Percentiles rank a stretch among this genome's conserved stretches.
Evolutionary conservation across 768 basidiomycete genomes (phyloP).

Genomic region (Suillus ampliporus): DNA sequence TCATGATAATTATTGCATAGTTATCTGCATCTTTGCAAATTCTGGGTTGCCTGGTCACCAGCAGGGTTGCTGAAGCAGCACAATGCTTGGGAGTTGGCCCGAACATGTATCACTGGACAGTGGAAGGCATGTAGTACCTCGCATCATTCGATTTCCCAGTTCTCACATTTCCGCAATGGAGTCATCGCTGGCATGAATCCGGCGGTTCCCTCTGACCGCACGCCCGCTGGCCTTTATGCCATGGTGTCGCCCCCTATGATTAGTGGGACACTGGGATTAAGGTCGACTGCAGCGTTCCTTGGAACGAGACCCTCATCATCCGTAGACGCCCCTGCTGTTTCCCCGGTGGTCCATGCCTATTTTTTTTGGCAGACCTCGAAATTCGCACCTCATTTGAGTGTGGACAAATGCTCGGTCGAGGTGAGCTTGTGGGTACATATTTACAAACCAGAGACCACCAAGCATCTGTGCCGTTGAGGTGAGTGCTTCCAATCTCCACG

Average conservation of each 20-base stretch:
- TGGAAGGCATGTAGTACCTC: not conserved
- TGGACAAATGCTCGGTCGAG: not conserved
- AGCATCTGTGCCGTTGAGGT: too few relatives aligned
- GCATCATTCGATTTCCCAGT: not conserved
- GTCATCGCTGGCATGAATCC: not conserved
- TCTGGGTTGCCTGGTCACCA: too few relatives aligned
- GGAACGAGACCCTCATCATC: slow-evolving; percentile 2
- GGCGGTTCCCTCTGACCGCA: not conserved
- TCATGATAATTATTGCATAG: too few relatives aligned
- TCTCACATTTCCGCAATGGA: not conserved
- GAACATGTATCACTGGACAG: too few relatives aligned
- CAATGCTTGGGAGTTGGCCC: too few relatives aligned
- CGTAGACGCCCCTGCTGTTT: not conserved
- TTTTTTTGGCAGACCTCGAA: not conserved
- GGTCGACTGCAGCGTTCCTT: not conserved
- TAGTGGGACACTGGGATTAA: not conserved
- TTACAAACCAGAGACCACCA: too few relatives aligned
- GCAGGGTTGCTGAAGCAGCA: too few relatives aligned
- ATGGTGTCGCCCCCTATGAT: not conserved
- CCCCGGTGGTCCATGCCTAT: not conserved
- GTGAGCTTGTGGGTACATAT: not conserved
- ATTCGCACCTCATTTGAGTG: not conserved
- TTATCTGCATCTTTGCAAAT: too few relatives aligned
- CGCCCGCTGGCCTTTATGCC: not conserved
- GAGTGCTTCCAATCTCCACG: too few relatives aligned